Base-by-base conservation (phyloP, 164 flowering plant species). In the Umbellularia californica region DNA sequence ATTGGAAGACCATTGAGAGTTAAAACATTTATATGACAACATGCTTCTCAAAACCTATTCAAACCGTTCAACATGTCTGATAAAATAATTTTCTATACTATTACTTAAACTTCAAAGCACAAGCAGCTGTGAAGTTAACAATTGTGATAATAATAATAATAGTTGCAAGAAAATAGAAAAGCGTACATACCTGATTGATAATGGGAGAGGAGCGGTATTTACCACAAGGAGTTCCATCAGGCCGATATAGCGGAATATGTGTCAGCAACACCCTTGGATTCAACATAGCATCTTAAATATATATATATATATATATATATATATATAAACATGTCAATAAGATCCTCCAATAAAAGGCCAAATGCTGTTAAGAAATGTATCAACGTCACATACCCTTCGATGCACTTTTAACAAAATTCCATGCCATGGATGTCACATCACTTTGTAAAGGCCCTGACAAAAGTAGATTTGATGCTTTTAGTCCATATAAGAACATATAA, bases 191-290 rank as follows among this genome's bases (percentile, higher is more conserved):
- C 97, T 92, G 99, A 79, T 90, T 88, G 77, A 95, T 86, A 70
- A 91, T 68, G 71, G 87, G 82, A 28, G 95, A 90, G 75, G 82
- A 77, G 52, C 99, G 99, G 65, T 86, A 78, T 68, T 85, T 81
- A 70, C 99, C 99, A 83, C 97, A 95, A 3, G 83, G 52, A 73
- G 97, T 90, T 83, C 82, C 52, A 78, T 93, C 91, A 12, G 82
- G 87, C 35, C 99, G 97, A 83, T 90, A 89, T 70, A 95, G 77
- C 35, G 99, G 99, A 63, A 93, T 93, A 83, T 95, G 99, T 23
- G 94, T 93, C 84, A 95, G 81, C 50, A 95, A 76, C 68, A 93
- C 94, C 84, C 88, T 89, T 70, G 91, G 88, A 71, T 71, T 69
- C 19, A 66, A 76, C 41, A 60, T 58, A 72, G 7, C 76, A 85